Base-by-base conservation (phyloP, 495 filamentous ascomycete species). In the Aspergillus avenaceus region DNA sequence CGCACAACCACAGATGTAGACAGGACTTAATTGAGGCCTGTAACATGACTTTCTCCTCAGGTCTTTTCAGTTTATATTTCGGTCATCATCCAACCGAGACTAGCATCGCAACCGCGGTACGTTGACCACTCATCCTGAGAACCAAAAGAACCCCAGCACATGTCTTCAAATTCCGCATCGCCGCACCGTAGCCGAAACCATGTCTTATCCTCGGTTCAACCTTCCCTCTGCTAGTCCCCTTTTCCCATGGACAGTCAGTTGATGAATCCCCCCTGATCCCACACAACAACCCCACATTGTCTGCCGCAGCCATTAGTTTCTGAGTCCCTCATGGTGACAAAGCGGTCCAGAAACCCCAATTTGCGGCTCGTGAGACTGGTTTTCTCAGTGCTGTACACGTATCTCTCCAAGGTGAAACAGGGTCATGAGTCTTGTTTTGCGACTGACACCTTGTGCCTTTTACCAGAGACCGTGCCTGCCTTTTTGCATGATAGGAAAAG, bases 11-110 rank as follows among this genome's bases (percentile, higher is more conserved):
- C 1, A 4, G 2, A 3, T 9, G 7, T 44, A 18, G n/a, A 18
- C n/a, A 14, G 9, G 11, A n/a, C 23, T 29, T 4, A 0, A 25
- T 42, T 27, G 8, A 19, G 16, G 45, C 8, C 22, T 8, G 9
- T 19, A 19, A 19, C 4, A 5, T 26, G 8, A 12, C 24, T 21
- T n/a, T 71, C 67, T 75, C 69, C 78, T 82, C 79, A 82, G 79
- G 66, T 78, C 78, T 81, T 81, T 81, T 79, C 75, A 79, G 72
- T 81, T 72, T 72, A 61, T 56, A 53, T 56, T 62, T 64, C 56
- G 61, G 62, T 74, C 77, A 56, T 80, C 75, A 80, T 73, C 41
- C 72, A 57, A 49, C 41, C 67, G 62, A 57, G 50, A 59, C 43
- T 28, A 41, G 55, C 45, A 51, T 55, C 66, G 47, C 67, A 56